Conservation (phyloP, 139 green algal genomes). For the Diplosphaera chodatii region DNA sequence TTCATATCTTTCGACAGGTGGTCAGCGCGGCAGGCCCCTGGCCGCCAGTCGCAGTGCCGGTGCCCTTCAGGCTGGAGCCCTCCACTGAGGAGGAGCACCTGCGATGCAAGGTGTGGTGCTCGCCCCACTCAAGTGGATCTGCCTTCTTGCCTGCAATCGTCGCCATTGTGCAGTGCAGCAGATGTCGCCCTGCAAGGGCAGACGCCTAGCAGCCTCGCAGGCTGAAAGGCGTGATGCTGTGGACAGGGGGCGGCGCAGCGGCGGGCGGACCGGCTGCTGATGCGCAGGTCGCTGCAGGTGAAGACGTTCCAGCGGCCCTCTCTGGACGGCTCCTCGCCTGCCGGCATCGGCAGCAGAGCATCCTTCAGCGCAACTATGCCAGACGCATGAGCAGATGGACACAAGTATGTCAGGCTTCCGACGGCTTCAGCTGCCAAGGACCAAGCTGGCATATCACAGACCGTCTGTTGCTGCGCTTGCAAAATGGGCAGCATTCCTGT, state of each 20-base stretch:
- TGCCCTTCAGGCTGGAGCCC: slow-evolving; percentile 42
- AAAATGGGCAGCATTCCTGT: too few species aligned
- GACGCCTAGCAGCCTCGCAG: background rate
- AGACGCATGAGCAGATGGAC: background rate
- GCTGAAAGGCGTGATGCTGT: background rate
- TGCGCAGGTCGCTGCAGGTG: slow-evolving; percentile 23
- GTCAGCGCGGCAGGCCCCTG: slow-evolving; percentile 43
- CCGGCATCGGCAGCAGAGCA: background rate
- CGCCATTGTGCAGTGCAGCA: background rate
- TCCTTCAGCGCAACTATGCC: background rate
- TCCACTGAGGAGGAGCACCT: slow-evolving; percentile 11
- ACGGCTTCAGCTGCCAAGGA: too few species aligned
- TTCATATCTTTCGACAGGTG: too few species aligned
- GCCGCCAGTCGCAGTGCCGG: slow-evolving; percentile 14
- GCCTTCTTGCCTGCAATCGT: background rate
- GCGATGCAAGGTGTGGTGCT: slow-evolving; percentile 16
- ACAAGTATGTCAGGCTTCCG: too few species aligned
- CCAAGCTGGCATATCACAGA: too few species aligned
- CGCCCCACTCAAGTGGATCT: too few species aligned
- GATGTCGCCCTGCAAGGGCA: background rate
- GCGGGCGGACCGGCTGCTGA: slow-evolving; percentile 34
- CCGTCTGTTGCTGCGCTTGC: too few species aligned
- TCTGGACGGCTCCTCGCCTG: slow-evolving; percentile 13
- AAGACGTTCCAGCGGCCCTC: slow-evolving; percentile 14
- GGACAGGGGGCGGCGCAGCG: slow-evolving; percentile 19